Conservation (phyloP, 2,329 filamentous ascomycete genomes). For the Sclerotinia subarctica region DNA sequence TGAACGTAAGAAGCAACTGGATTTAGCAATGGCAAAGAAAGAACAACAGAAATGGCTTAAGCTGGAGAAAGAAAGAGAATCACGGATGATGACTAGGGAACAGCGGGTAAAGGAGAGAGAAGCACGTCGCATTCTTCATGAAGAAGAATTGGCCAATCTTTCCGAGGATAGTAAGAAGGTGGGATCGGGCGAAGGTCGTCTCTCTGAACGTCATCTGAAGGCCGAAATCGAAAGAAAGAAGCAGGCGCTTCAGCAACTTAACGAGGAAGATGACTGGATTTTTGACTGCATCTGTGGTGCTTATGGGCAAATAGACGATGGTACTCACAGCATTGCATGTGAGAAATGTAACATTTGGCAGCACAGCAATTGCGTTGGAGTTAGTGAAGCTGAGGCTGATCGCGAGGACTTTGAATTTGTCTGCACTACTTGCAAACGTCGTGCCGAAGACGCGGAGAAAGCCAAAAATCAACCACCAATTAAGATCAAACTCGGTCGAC, state of each 20-base stretch:
- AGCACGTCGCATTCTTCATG: slow-evolving; percentile 74
- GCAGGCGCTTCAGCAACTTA: slow-evolving; percentile 70
- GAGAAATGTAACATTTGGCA: slow-evolving; percentile 96
- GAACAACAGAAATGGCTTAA: slow-evolving; percentile 59
- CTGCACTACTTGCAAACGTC: slow-evolving; percentile 72
- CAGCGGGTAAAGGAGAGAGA: slow-evolving; percentile 84
- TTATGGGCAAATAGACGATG: slow-evolving; percentile 90
- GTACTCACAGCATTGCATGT: slow-evolving; percentile 88
- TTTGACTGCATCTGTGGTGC: slow-evolving; percentile 94
- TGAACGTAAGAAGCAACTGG: slow-evolving; percentile 60
- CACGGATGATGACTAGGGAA: slow-evolving; percentile 78
- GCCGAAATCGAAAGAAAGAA: slow-evolving; percentile 77
- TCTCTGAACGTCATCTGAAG: slow-evolving; percentile 78
- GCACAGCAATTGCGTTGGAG: slow-evolving; percentile 86
- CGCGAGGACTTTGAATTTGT: slow-evolving; percentile 83
- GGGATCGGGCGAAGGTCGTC: slow-evolving; percentile 53
- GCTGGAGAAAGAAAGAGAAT: slow-evolving; percentile 71
- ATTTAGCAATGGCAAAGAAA: slow-evolving; percentile 64
- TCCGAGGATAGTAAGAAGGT: slow-evolving; percentile 69
- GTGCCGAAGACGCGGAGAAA: slow-evolving; percentile 57
- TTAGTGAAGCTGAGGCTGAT: slow-evolving; percentile 76
- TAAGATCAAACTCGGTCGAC: slow-evolving; percentile 52
- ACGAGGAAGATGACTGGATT: slow-evolving; percentile 73
- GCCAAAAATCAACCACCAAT: slow-evolving; percentile 59
- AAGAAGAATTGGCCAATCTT: slow-evolving; percentile 76